phyloP scores from a whole-genome alignment of 2,329 filamentous ascomycete species.

The Penicillium hesseltinei region DNA sequence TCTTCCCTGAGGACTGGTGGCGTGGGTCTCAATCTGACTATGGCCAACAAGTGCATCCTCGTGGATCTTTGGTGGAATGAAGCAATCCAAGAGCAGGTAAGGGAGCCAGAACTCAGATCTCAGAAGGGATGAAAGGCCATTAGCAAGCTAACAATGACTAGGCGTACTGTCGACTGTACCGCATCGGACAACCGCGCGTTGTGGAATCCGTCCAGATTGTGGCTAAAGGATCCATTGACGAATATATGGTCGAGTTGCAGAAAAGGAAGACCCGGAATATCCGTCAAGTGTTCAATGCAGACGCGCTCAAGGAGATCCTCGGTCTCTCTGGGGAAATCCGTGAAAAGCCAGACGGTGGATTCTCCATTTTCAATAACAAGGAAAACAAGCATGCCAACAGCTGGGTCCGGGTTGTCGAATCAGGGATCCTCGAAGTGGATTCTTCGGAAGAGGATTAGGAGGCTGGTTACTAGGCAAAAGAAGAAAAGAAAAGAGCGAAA shows the following conservation, averaged over 20 bases:
- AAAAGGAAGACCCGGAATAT: background rate
- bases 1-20: background rate
- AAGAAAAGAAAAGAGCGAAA: background rate
- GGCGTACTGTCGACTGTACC: constrained; percentile 1
- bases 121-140: background rate
- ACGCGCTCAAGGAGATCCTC: background rate
- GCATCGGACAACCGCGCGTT: background rate
- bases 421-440: background rate
- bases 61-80: constrained; percentile 10
- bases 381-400: background rate
- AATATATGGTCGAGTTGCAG: background rate
- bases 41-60: constrained; percentile 7
- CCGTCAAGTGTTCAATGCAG: background rate
- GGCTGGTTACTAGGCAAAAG: background rate
- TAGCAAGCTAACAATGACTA: background rate
- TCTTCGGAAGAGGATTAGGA: background rate
- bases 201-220: background rate
- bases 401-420: background rate
- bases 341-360: background rate
- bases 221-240: background rate
- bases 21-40: constrained; percentile 1
- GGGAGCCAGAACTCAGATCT: background rate
- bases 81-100: constrained; percentile 3
- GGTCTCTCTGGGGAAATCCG: background rate
- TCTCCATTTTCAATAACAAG: background rate